Evolutionary conservation across 805 yeast species (phyloP).

Genomic region (Myxozyma mucilagina): DNA sequence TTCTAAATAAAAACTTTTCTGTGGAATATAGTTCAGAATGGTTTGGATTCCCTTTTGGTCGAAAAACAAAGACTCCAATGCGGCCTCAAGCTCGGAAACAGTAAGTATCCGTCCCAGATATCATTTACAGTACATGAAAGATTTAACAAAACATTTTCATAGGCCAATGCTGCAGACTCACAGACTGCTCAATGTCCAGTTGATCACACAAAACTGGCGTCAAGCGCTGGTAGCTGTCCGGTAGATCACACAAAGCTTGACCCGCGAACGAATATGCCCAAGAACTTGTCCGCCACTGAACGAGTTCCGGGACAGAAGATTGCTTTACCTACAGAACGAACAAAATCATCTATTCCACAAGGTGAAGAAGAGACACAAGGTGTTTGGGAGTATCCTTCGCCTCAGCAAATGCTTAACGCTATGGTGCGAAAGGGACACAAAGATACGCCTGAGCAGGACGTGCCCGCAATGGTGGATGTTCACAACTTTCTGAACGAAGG

Average conservation of each 20-base stretch:
- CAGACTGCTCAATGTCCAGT: constrained; percentile 45
- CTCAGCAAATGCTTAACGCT: constrained; percentile 98
- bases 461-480: constrained; percentile 93
- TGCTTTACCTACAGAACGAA: constrained; percentile 78
- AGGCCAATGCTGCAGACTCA: neutral
- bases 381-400: constrained; percentile 98
- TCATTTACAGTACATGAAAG: neutral
- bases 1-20: neutral
- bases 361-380: constrained; percentile 67
- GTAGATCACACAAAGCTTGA: constrained; percentile 41
- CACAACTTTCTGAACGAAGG: constrained; percentile 96
- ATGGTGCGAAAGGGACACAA: constrained; percentile 92
- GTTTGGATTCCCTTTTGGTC: constrained; percentile 33
- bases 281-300: constrained; percentile 54
- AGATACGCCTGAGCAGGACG: constrained; percentile 91
- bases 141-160: neutral
- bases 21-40: constrained; percentile 2
- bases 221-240: constrained; percentile 41
- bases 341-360: constrained; percentile 81
- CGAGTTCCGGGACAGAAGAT: constrained; percentile 86
- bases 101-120: neutral
- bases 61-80: neutral
- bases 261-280: constrained; percentile 39
- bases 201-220: constrained; percentile 40
- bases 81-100: neutral